phyloP scores from a whole-genome alignment of 441 rosid species.

The Omphalea diandra region DNA sequence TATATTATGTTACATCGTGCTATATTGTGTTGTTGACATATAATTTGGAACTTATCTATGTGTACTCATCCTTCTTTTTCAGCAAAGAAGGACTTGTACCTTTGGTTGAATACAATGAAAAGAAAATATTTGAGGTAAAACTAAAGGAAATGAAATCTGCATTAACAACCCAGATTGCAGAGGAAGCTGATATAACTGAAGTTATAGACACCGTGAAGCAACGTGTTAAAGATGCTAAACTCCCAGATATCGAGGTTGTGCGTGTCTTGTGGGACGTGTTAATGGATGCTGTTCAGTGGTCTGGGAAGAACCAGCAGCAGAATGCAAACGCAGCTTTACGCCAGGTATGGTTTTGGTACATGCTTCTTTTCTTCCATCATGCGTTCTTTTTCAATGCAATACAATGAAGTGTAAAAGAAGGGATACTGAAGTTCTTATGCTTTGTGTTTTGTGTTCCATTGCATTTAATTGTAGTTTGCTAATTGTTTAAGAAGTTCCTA shows the following conservation, averaged over 20 bases:
- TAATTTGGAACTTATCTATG: constrained; percentile 15
- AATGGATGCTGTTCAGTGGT: constrained; percentile 99
- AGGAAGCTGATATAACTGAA: constrained; percentile 75
- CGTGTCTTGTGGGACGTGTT: constrained; percentile 92
- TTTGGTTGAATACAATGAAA: constrained; percentile 91
- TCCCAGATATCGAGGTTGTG: constrained; percentile 79
- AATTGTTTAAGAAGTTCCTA: not conserved
- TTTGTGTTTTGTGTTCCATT: too few species aligned
- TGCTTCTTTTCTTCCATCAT: not conserved
- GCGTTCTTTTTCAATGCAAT: not conserved
- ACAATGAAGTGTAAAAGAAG: not conserved
- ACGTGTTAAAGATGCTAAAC: constrained; percentile 74
- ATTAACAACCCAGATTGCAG: constrained; percentile 78
- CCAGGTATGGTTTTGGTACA: constrained; percentile 46
- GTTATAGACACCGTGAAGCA: constrained; percentile 87
- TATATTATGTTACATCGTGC: not conserved
- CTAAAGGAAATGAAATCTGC: constrained; percentile 87
- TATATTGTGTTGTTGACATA: not conserved
- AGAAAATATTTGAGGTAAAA: constrained; percentile 90
- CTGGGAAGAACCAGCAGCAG: constrained; percentile 99
- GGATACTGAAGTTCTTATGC: not conserved
- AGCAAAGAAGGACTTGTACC: constrained; percentile 87
- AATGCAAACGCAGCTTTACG: constrained; percentile 87
- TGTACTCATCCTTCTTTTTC: constrained; percentile 23
- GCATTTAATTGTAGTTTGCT: not conserved